Conservation (phyloP, 305 asterid species). For the Plantago coronopus region DNA sequence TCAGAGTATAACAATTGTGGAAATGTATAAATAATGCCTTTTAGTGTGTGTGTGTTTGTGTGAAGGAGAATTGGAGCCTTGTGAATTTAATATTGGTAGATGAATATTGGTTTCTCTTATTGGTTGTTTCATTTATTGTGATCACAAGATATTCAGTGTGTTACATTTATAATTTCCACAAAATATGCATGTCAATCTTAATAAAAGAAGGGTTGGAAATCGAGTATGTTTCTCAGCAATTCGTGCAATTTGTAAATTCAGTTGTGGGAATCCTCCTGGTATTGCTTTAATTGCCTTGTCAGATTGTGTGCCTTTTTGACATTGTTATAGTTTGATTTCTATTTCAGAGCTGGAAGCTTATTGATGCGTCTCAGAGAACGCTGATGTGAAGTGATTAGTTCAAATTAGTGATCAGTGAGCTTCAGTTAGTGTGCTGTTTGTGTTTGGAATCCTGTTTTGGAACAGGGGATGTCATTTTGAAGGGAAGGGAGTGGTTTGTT, state of each 20-base stretch:
- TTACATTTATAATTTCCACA: conserved; percentile 42
- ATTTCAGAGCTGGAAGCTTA: conserved; percentile 33
- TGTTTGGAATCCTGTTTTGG: background rate
- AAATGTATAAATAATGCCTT: background rate
- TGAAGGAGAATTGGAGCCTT: background rate
- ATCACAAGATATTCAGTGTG: conserved; percentile 38
- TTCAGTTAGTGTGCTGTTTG: conserved; percentile 10
- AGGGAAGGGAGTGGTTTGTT: conserved; percentile 12
- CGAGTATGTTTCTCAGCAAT: conserved; percentile 24
- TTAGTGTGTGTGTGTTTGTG: conserved; percentile 11
- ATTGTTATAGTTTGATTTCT: conserved; percentile 20
- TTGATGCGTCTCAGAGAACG: too few relatives aligned
- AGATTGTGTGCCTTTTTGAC: conserved; percentile 17
- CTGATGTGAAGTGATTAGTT: conserved; percentile 17
- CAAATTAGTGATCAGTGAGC: conserved; percentile 10
- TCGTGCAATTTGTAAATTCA: conserved; percentile 23
- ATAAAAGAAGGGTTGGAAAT: conserved; percentile 16
- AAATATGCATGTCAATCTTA: conserved; percentile 26
- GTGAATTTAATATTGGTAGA: conserved; percentile 24
- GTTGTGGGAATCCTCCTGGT: background rate
- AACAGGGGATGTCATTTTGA: conserved; percentile 1
- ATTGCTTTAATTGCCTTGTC: conserved; percentile 1
- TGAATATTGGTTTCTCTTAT: conserved; percentile 9
- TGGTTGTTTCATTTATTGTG: conserved; percentile 26
- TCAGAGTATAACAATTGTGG: conserved; percentile 13